Evolutionary conservation across 1,284 basidiomycete species (phyloP).

Genomic region (Microbotryomycetes sp.): DNA sequence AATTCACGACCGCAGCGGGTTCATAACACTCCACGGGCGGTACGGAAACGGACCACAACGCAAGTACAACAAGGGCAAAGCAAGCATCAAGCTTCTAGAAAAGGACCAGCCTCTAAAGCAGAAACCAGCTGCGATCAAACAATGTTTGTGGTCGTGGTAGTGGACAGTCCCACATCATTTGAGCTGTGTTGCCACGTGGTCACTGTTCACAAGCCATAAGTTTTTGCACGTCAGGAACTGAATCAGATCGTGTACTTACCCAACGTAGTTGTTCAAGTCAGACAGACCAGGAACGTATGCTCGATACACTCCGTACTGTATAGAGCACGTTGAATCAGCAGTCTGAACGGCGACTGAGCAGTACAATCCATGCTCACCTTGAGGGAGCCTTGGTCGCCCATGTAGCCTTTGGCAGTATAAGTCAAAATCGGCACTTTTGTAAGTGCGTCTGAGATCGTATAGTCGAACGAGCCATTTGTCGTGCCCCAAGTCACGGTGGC

Average conservation of each 20-base stretch:
- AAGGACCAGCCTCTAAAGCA: no score
- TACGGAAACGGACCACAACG: no score
- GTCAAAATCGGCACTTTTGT: not conserved
- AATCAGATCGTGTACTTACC: not conserved
- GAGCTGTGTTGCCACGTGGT: not conserved
- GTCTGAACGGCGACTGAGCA: no score
- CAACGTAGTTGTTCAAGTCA: not conserved
- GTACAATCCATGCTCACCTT: slow-evolving; percentile 12
- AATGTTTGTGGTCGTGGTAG: no score
- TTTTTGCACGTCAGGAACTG: not conserved
- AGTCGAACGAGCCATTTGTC: not conserved
- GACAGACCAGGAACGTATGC: not conserved
- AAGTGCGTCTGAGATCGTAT: not conserved
- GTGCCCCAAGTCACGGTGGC: slow-evolving; percentile 4
- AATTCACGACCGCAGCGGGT: no score
- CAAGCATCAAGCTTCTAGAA: no score
- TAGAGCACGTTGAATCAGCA: no score
- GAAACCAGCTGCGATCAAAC: no score
- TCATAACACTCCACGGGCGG: no score
- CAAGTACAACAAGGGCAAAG: no score
- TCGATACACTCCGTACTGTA: not conserved
- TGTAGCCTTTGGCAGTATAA: slow-evolving; percentile 7
- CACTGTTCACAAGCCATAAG: not conserved
- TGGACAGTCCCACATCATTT: no score
- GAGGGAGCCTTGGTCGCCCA: slow-evolving; percentile 6